Evolutionary conservation across 768 basidiomycete species (phyloP), one percentile per base, ranked within the genome.

Genomic region (Sutorius australiensis): DNA sequence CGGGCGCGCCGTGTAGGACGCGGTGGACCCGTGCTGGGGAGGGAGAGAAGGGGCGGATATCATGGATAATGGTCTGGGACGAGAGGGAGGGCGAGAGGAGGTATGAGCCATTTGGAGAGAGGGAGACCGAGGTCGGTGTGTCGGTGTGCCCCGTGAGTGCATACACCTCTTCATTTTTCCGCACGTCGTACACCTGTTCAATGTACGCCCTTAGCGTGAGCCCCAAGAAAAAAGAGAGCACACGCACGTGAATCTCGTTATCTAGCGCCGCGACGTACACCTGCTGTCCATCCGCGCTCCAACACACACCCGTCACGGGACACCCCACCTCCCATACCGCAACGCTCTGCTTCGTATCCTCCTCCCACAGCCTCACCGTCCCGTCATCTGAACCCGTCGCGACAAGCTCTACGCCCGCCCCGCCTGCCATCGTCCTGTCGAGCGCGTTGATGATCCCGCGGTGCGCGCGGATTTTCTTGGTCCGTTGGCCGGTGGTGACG

Each of bases 231-330:
- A 19, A 12, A 30, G 33, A 19, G 21, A 9, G 42, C 16, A 36
- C 12, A 78, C 88, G 59, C 63, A 95, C 94, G 67, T 98, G 94
- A 55, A 99, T 87, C 68, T 93, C 92, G 60, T 99, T 99, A 72
- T 99, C 95, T 62, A 98, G 70, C 13, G 90, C 93, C 5, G 87
- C 95, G n/a, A 92, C 81, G 59, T 92, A 99, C 32, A 97, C 79
- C 53, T 82, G 87, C 53, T 88, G 80, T 2, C 92, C 97, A 65
- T 99, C 97, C 17, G 83, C 83, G 67, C 89, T 88, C 94, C 90
- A 98, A 61, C 86, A 87, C 0, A 95, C 95, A 1, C 87, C 78
- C 13, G 95, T 99, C 30, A 93, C 89, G 0, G 97, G 95, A 64
- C 89, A 93, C 5, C 91, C 91, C 16, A 92, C 58, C 49, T 92